Percentiles rank a stretch among this genome's conserved stretches.
These are phyloP conservation scores for Fonsecaea nubica DNA, from an alignment of 2,329 filamentous ascomycete species.

Conservation along the genomic window DNA sequence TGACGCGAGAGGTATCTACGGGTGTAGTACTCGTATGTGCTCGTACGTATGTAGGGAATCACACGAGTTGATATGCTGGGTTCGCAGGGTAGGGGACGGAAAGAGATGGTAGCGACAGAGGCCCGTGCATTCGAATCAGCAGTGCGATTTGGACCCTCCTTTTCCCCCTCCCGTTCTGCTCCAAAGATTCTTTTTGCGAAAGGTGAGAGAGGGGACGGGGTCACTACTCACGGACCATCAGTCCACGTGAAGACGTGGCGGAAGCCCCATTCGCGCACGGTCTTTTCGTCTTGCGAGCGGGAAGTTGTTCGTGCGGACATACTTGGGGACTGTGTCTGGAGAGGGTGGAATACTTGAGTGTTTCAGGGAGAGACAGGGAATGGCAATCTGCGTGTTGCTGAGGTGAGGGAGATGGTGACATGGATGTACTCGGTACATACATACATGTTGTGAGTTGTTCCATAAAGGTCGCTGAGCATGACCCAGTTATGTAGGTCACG, in stretches of 20 bases:
- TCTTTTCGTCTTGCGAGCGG: slow-evolving; percentile 57
- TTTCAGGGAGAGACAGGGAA: slow-evolving; percentile 4
- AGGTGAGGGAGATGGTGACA: background rate
- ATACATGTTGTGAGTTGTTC: background rate
- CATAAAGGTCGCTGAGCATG: background rate
- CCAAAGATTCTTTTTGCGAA: too few relatives aligned
- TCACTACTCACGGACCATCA: slow-evolving; percentile 58
- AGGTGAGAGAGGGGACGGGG: too few relatives aligned
- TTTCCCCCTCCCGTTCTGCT: too few relatives aligned
- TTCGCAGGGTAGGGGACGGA: too few relatives aligned
- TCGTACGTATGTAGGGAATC: too few relatives aligned
- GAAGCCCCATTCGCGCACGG: slow-evolving; percentile 67
- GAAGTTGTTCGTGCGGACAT: slow-evolving; percentile 29
- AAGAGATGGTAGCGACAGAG: too few relatives aligned
- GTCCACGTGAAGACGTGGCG: slow-evolving; percentile 67
- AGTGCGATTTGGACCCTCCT: too few relatives aligned
- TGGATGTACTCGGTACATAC: background rate
- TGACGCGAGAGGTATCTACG: too few relatives aligned
- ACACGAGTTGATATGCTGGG: too few relatives aligned
- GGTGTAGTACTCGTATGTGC: too few relatives aligned
- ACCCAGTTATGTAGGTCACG: too few relatives aligned
- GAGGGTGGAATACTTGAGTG: background rate
- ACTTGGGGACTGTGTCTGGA: background rate
- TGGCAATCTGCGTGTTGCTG: background rate
- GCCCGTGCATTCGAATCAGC: too few relatives aligned